Evolutionary conservation across 1,284 basidiomycete species (phyloP).

Genomic region (Tetrapyrgos nigripes): DNA sequence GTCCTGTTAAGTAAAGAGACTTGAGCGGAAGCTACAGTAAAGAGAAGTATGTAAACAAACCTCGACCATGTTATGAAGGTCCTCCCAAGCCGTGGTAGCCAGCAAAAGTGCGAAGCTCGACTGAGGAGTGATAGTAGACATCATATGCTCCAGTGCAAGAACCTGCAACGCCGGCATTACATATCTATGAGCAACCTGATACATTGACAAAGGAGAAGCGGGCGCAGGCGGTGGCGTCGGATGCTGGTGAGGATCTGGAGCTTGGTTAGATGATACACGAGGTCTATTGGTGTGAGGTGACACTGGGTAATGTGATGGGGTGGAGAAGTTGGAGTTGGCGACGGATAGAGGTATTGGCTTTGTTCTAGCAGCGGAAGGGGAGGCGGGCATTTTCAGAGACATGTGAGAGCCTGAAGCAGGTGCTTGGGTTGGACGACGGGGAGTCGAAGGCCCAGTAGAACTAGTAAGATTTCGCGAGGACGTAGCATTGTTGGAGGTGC

Average conservation of each 20-base stretch:
- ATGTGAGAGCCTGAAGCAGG: neutral
- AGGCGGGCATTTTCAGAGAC: neutral
- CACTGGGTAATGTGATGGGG: slow-evolving; percentile 50
- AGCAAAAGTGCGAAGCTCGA: slow-evolving; percentile 77
- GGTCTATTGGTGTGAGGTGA: slow-evolving; percentile 50
- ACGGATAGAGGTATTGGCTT: slow-evolving; percentile 29
- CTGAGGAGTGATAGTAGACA: slow-evolving; percentile 74
- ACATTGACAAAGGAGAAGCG: slow-evolving; percentile 80
- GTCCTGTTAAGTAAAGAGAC: slow-evolving; percentile 45
- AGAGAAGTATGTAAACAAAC: neutral
- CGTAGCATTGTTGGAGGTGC: slow-evolving; percentile 19
- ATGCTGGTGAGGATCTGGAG: slow-evolving; percentile 76
- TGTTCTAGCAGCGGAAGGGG: neutral
- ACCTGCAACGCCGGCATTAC: slow-evolving; percentile 68
- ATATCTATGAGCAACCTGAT: slow-evolving; percentile 84
- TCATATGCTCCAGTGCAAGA: slow-evolving; percentile 78
- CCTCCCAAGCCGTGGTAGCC: slow-evolving; percentile 70
- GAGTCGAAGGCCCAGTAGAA: slow-evolving; percentile 4
- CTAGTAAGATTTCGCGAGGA: slow-evolving; percentile 21
- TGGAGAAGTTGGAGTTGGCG: slow-evolving; percentile 34
- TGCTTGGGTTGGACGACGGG: slow-evolving; percentile 16
- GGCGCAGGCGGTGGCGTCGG: slow-evolving; percentile 68
- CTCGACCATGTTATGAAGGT: slow-evolving; percentile 65
- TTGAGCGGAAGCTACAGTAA: neutral
- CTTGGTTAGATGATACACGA: slow-evolving; percentile 25